Percentiles rank a stretch among this genome's conserved stretches.
Evolutionary conservation across 148 eudicot species (phyloP).

Genomic region (Diospyros lotus): DNA sequence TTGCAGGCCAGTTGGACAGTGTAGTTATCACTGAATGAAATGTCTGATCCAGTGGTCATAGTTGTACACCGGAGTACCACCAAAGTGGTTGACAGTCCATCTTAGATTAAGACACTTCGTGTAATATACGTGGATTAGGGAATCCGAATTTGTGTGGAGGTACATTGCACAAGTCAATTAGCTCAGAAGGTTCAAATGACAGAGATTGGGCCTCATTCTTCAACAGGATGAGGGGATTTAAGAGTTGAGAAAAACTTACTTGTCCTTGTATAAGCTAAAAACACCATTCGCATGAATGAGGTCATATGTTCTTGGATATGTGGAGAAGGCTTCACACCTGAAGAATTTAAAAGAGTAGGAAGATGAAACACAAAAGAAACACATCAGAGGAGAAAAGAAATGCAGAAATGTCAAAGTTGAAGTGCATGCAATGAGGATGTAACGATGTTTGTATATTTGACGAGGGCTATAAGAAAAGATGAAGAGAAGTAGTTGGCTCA

Average conservation of each 20-base stretch:
- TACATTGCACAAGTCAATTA: not conserved
- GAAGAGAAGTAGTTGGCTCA: not conserved
- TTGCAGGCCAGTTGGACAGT: not conserved
- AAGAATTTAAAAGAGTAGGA: slow-evolving; percentile 8
- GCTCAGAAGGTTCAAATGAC: slow-evolving; percentile 7
- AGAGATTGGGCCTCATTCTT: not conserved
- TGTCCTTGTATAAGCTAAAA: slow-evolving; percentile 46
- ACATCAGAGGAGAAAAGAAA: too few relatives aligned
- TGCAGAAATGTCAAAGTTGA: too few relatives aligned
- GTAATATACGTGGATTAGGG: not conserved
- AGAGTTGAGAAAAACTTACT: slow-evolving; percentile 23
- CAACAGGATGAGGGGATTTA: not conserved
- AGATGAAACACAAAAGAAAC: too few relatives aligned
- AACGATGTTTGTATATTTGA: not conserved
- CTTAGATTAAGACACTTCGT: not conserved
- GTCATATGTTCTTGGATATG: slow-evolving; percentile 55
- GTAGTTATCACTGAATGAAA: not conserved
- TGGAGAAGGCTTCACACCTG: slow-evolving; percentile 61
- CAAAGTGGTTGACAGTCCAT: not conserved
- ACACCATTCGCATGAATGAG: slow-evolving; percentile 41
- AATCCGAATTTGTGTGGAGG: not conserved
- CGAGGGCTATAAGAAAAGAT: not conserved
- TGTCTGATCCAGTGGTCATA: not conserved
- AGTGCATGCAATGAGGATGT: not conserved
- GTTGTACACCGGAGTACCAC: not conserved